Evolutionary conservation across 148 eudicot species (phyloP), one percentile per base, ranked within the genome.

Genomic region (Pharnaceum exiguum): DNA sequence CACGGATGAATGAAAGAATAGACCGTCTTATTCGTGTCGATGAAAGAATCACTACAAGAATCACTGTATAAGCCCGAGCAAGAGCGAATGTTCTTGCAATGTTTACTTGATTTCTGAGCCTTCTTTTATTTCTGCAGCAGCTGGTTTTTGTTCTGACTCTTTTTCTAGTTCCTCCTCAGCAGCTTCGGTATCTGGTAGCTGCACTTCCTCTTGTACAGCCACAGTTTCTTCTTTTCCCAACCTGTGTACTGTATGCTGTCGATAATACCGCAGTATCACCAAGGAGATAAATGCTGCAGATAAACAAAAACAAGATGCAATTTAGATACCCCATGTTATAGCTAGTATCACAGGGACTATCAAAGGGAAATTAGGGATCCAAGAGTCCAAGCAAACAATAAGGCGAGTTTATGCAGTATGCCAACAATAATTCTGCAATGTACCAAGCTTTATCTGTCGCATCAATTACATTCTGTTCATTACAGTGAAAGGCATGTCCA

Each of bases 251-350:
- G 71, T 59, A 51, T 73, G 59, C 60, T 85, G 94, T 46, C 75
- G 69, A 51, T 52, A 59, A 60, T 78, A 77, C 50, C 81, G 84
- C 17, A 91, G 55, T 53, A 91, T 62, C 51, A 91, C 98, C 38
- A 87, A 60, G 56, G 75, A 63, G 47, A 91, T 55, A 44, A 91
- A 91, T 31, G 86, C 98, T 91, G 72, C 78, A 77, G 25, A 31
- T 62, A 51, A 21, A 18, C 8, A 29, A 37, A 12, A 46, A 2
- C 12, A 52, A 38, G 36, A 55, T 55, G 37, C 47, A 44, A 10
- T 30, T 21, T 12, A 25, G 10, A 13, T 15, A 53, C 3, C 5
- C 8, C 24, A 24, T 16, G 35, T 11, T 23, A 18, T 29, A 17
- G 31, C 13, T n/a, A n/a, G n/a, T n/a, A n/a, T n/a, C n/a, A 27